Conservation (phyloP, 305 asterid species). For the Fraxinus floribunda region DNA sequence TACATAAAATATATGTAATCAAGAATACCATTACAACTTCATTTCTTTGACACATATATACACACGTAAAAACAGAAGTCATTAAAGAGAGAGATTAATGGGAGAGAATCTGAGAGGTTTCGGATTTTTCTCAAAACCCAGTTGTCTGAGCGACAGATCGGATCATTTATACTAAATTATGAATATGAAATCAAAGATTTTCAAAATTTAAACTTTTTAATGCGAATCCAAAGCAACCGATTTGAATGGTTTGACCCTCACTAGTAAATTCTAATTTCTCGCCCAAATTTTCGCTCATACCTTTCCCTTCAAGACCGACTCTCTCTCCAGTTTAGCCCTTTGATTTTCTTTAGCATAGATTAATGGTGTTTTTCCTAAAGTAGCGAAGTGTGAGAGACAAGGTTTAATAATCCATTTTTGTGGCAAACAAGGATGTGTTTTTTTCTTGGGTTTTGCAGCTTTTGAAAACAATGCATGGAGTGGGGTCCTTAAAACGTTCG, state of each 20-base stretch:
- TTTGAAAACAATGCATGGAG: not conserved
- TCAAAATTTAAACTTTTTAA: slow-evolving; percentile 12
- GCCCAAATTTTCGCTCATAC: slow-evolving; percentile 56
- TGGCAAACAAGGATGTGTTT: not conserved
- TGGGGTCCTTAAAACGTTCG: not conserved
- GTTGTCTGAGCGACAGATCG: slow-evolving; percentile 10
- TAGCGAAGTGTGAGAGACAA: slow-evolving; percentile 33
- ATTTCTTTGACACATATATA: slow-evolving; percentile 7
- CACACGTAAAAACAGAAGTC: not conserved
- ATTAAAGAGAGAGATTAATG: slow-evolving; percentile 14
- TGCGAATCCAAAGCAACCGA: slow-evolving; percentile 50
- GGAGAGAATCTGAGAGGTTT: not conserved
- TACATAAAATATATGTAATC: slow-evolving; percentile 36
- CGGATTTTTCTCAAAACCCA: not conserved
- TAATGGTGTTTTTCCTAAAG: slow-evolving; percentile 29
- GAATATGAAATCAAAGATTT: slow-evolving; percentile 7
- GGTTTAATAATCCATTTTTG: not conserved
- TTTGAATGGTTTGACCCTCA: slow-evolving; percentile 30
- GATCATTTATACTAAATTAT: not conserved
- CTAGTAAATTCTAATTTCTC: slow-evolving; percentile 32
- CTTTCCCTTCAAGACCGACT: slow-evolving; percentile 39
- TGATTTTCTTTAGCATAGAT: slow-evolving; percentile 3
- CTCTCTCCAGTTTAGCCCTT: slow-evolving; percentile 10
- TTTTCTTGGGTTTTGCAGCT: slow-evolving; percentile 16
- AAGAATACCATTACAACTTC: slow-evolving; percentile 22